These are phyloP conservation scores for Phytophthora agathidicida DNA, from an alignment of 352 stramenopile species.

Conservation along the genomic window DNA sequence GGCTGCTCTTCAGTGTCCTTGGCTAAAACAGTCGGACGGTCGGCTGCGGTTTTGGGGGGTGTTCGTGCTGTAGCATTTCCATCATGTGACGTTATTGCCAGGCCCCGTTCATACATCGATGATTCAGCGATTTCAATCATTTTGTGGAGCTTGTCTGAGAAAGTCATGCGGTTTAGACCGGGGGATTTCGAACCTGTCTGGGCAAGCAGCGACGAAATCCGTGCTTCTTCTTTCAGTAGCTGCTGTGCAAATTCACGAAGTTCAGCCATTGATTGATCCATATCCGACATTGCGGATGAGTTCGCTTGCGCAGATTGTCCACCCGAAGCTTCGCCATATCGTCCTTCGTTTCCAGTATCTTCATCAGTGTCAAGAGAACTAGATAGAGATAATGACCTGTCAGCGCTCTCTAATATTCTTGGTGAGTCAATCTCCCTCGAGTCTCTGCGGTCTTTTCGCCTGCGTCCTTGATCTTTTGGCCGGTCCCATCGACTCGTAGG, in stretches of 20 bases:
- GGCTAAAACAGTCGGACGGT: background rate
- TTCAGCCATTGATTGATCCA: slow-evolving; percentile 52
- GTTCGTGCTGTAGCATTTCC: background rate
- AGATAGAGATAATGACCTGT: slow-evolving; percentile 10
- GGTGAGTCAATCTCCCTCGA: slow-evolving; percentile 17
- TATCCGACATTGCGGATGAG: slow-evolving; percentile 18
- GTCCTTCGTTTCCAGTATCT: slow-evolving; percentile 1
- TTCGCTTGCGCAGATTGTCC: background rate
- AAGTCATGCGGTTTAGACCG: slow-evolving; percentile 65
- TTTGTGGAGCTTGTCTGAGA: slow-evolving; percentile 79
- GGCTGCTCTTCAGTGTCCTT: background rate
- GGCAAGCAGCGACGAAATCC: slow-evolving; percentile 58
- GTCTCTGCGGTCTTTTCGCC: slow-evolving; percentile 8
- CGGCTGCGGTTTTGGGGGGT: background rate
- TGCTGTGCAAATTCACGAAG: slow-evolving; percentile 69
- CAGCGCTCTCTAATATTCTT: background rate
- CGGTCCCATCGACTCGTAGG: slow-evolving; percentile 8
- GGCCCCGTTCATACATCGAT: slow-evolving; percentile 58
- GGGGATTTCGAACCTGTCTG: slow-evolving; percentile 54
- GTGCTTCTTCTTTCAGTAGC: slow-evolving; percentile 56
- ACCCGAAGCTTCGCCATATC: slow-evolving; percentile 7
- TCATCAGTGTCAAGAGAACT: slow-evolving; percentile 9
- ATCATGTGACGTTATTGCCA: slow-evolving; percentile 6
- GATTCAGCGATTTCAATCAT: slow-evolving; percentile 84
- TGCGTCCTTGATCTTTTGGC: slow-evolving; percentile 1